Evolutionary conservation across 106 monocot genomes (phyloP), one percentile per base, ranked within the genome.

Genomic region (Platanthera zijinensis): DNA sequence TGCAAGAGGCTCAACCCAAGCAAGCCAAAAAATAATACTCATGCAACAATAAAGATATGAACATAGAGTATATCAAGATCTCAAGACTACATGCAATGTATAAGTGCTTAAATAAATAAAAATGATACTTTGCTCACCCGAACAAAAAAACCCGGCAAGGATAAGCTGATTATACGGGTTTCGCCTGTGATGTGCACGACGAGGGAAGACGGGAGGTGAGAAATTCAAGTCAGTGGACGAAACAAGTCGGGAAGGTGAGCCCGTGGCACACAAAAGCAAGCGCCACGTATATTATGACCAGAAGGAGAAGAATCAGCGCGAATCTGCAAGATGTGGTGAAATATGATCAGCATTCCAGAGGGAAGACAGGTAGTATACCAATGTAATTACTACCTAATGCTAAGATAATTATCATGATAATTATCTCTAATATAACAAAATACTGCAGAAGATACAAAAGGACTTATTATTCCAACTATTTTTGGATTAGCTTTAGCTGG

Each of bases 191-290:
- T 61, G 18, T 61, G 13, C 1, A 53, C 8, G 52, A 53, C 6
- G 1, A 53, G 13, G 13, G 52, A 53, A 53, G 13, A 53, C 11
- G 61, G 61, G 61, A n/a, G 39, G 39, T 39, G 39, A 0, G 39
- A 61, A 18, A 61, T 13, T 18, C 6, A 7, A 72, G 21, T 51
- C 51, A 51, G 13, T 72, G 7, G 3, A 18, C 72, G 10, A 72
- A 19, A n/a, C 88, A 89, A 51, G 83, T 64, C 6, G 88, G 85
- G 22, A 89, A 75, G 50, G 90, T 85, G 68, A 95, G 48, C 7
- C 95, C 95, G 63, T 95, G 91, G 79, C 95, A 95, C n/a, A 89
- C 62, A 76, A 89, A 95, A 32, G 83, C 89, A 82, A 91, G 82
- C 74, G 84, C 82, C 5, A 89, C 82, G 72, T 95, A 95, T 52